Evolutionary conservation across 2,329 filamentous ascomycete genomes (phyloP).

Genomic region (Diaporthe vaccinii): DNA sequence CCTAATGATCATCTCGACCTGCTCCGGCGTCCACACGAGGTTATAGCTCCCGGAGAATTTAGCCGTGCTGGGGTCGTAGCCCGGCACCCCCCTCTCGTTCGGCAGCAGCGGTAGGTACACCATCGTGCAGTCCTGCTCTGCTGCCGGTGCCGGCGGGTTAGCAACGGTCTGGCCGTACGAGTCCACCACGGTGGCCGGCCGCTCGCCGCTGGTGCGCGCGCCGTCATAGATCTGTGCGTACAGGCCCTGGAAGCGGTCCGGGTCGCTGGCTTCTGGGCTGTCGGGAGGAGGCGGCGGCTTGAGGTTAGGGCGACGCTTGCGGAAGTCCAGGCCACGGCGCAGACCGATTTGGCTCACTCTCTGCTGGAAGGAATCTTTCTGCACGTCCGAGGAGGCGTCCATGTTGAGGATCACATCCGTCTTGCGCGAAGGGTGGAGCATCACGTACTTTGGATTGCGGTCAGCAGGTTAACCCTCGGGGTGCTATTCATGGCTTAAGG

Average conservation of each 20-base stretch:
- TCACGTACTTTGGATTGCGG: background rate
- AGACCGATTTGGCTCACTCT: conserved; percentile 30
- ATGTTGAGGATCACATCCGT: conserved; percentile 31
- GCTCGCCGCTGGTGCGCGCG: conserved; percentile 7
- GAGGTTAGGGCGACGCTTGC: conserved; percentile 25
- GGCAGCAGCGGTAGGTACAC: conserved; percentile 31
- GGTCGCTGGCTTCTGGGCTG: background rate
- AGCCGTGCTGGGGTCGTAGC: conserved; percentile 14
- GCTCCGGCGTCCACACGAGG: conserved; percentile 31
- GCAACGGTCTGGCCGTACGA: conserved; percentile 31
- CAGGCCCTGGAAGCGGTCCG: background rate
- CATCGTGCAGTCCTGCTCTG: conserved; percentile 16
- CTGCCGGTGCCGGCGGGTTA: conserved; percentile 4
- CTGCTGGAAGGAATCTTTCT: conserved; percentile 25
- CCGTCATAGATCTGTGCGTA: conserved; percentile 37
- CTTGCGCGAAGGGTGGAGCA: conserved; percentile 33
- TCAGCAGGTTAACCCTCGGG: background rate
- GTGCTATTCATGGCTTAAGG: background rate
- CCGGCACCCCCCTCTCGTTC: conserved; percentile 31
- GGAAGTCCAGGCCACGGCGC: conserved; percentile 29
- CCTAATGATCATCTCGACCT: conserved; percentile 34
- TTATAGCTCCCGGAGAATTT: conserved; percentile 33
- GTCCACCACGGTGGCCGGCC: conserved; percentile 33
- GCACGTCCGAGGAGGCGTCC: conserved; percentile 35
- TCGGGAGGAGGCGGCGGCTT: conserved; percentile 15